Conservation (phyloP, 2,329 filamentous ascomycete species). For the Exophiala oligosperma region DNA sequence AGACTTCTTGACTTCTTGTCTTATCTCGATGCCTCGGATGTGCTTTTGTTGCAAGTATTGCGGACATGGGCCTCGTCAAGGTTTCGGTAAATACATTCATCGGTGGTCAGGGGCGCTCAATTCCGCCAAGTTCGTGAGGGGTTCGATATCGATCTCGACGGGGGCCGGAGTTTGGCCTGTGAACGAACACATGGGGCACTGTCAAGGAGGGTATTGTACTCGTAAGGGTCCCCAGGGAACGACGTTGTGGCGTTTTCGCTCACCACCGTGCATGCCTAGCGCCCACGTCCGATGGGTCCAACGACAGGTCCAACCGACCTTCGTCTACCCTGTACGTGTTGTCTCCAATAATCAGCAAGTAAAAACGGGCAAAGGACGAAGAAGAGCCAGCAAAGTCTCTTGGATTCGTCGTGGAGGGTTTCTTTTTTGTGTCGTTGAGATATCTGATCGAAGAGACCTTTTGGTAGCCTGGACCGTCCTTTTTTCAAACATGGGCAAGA, state of each 20-base stretch:
- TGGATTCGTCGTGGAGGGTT: too few relatives aligned
- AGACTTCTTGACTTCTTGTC: not conserved
- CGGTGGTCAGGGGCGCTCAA: not conserved
- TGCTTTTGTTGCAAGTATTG: not conserved
- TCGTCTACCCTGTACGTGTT: too few relatives aligned
- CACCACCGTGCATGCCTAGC: not conserved
- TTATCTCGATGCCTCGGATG: not conserved
- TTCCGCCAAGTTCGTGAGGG: not conserved
- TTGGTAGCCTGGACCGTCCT: not conserved
- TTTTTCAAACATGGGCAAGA: constrained; percentile 34
- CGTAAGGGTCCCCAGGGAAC: too few relatives aligned
- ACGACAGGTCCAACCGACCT: not conserved
- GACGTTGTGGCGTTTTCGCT: too few relatives aligned
- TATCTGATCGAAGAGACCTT: too few relatives aligned
- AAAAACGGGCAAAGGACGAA: too few relatives aligned
- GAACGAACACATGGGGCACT: too few relatives aligned
- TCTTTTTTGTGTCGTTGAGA: too few relatives aligned
- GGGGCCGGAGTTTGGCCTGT: too few relatives aligned
- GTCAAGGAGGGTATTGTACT: not conserved
- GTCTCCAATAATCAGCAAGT: too few relatives aligned
- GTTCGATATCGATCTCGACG: not conserved
- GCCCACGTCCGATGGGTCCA: not conserved
- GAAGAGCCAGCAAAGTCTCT: too few relatives aligned
- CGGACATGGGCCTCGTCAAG: too few relatives aligned
- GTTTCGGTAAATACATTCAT: not conserved